Evolutionary conservation across 495 filamentous ascomycete genomes (phyloP).

Genomic region (Penicillium paradoxum): DNA sequence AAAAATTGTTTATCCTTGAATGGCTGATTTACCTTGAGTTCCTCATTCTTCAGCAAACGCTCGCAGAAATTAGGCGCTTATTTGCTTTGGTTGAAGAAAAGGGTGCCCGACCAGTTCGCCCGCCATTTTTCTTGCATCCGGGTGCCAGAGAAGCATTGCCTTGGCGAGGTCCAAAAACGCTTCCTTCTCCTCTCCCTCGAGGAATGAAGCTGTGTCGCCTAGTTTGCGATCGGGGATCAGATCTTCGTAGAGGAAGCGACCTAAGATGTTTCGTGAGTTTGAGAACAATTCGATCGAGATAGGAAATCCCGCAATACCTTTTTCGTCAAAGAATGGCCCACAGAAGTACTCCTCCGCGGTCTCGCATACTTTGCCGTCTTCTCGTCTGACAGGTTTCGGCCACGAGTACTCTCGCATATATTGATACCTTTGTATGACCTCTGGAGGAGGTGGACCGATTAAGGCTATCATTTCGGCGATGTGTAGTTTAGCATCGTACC

Average conservation of each 20-base stretch:
- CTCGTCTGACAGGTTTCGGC: constrained; percentile 29
- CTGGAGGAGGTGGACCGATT: constrained; percentile 40
- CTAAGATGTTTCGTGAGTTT: constrained; percentile 30
- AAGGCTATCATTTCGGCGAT: constrained; percentile 42
- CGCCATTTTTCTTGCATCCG: constrained; percentile 30
- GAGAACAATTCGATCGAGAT: constrained; percentile 22
- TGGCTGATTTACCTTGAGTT: too few relatives aligned
- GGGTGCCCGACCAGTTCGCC: constrained; percentile 32
- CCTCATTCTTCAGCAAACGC: too few relatives aligned
- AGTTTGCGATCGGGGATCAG: constrained; percentile 33
- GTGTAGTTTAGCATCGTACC: constrained; percentile 34
- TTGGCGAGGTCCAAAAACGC: constrained; percentile 38
- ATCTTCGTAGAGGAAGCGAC: constrained; percentile 32
- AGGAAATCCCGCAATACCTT: constrained; percentile 26
- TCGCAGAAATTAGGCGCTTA: constrained; percentile 24
- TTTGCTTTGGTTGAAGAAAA: constrained; percentile 35
- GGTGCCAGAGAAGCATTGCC: constrained; percentile 39
- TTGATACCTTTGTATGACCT: constrained; percentile 40
- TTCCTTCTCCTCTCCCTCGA: constrained; percentile 37
- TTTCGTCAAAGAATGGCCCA: constrained; percentile 37
- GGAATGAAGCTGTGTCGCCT: constrained; percentile 25
- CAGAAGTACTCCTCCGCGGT: constrained; percentile 33
- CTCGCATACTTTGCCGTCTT: constrained; percentile 33
- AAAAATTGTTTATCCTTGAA: too few relatives aligned
- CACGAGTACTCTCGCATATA: constrained; percentile 33